phyloP scores from a whole-genome alignment of 345 rosid genomes.

The Cardamine occulta region DNA sequence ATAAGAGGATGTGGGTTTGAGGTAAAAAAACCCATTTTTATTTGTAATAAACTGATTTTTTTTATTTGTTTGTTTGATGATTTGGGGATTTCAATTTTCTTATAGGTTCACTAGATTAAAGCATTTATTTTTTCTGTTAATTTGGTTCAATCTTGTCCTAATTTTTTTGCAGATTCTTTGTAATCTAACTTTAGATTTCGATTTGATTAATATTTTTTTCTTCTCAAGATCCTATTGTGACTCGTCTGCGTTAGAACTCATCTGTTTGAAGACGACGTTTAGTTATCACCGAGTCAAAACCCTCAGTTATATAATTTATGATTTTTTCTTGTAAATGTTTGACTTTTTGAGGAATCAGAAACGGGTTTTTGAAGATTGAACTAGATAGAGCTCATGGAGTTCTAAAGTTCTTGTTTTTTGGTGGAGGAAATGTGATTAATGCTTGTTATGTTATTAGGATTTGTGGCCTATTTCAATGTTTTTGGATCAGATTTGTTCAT shows the following conservation, averaged over 20 bases:
- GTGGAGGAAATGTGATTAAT: constrained; percentile 20
- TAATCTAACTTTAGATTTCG: constrained; percentile 41
- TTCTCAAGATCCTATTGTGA: constrained; percentile 39
- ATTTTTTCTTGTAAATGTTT: constrained; percentile 3
- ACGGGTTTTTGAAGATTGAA: constrained; percentile 25
- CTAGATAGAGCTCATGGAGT: constrained; percentile 13
- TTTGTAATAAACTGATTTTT: background rate
- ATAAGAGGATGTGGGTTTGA: constrained; percentile 47
- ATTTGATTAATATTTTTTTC: background rate
- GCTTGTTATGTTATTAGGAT: constrained; percentile 13
- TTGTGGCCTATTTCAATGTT: constrained; percentile 13
- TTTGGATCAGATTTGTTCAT: constrained; percentile 3
- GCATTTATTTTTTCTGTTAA: background rate
- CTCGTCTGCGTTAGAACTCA: constrained; percentile 32
- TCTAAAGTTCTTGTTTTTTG: background rate
- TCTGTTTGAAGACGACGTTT: constrained; percentile 22
- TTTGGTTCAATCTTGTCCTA: constrained; percentile 25
- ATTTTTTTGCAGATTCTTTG: constrained; percentile 32
- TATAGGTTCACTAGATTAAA: constrained; percentile 20
- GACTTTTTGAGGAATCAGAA: constrained; percentile 27
- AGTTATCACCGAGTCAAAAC: constrained; percentile 31
- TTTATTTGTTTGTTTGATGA: constrained; percentile 20
- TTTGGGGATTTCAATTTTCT: constrained; percentile 28
- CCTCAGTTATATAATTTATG: constrained; percentile 17
- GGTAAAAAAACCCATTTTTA: constrained; percentile 36